Percentiles rank a stretch among this genome's conserved stretches.
These are phyloP conservation scores for Hygrophorus russula DNA, from an alignment of 768 basidiomycete species.

Conservation along the genomic window DNA sequence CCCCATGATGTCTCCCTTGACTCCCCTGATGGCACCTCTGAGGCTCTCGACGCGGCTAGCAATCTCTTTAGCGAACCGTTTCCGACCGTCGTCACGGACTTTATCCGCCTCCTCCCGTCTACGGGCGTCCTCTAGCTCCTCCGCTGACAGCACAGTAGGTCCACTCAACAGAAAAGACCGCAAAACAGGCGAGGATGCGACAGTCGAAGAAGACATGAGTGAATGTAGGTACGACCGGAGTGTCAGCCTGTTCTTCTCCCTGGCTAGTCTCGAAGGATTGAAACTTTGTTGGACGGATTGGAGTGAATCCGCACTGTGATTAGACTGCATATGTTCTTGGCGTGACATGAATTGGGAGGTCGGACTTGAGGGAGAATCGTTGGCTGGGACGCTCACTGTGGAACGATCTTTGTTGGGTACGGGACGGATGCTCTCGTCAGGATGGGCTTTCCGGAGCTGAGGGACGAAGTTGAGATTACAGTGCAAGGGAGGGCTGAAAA, in stretches of 20 bases:
- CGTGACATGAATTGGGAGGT: neutral
- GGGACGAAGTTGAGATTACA: slow-evolving; percentile 8
- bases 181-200: slow-evolving; percentile 82
- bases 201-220: slow-evolving; percentile 54
- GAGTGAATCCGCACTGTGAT: slow-evolving; percentile 4
- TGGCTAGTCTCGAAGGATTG: slow-evolving; percentile 44
- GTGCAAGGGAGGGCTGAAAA: neutral
- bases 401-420: slow-evolving; percentile 83
- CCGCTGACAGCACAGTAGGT: slow-evolving; percentile 52
- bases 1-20: slow-evolving; percentile 91
- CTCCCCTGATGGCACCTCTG: slow-evolving; percentile 69
- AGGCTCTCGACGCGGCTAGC: slow-evolving; percentile 78
- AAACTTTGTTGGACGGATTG: slow-evolving; percentile 12
- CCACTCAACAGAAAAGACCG: slow-evolving; percentile 75
- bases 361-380: slow-evolving; percentile 4
- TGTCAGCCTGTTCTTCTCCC: slow-evolving; percentile 94
- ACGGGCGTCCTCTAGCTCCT: slow-evolving; percentile 72
- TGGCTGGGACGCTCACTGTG: slow-evolving; percentile 18
- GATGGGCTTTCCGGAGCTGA: slow-evolving; percentile 80
- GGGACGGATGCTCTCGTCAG: slow-evolving; percentile 65
- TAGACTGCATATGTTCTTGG: neutral
- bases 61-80: slow-evolving; percentile 80
- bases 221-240: slow-evolving; percentile 86
- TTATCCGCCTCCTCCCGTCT: slow-evolving; percentile 83
- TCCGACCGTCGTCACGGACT: slow-evolving; percentile 78